Percentiles rank a stretch among this genome's conserved stretches.
Conservation (phyloP, 352 stramenopile genomes). For the Aphanomyces invadans region DNA sequence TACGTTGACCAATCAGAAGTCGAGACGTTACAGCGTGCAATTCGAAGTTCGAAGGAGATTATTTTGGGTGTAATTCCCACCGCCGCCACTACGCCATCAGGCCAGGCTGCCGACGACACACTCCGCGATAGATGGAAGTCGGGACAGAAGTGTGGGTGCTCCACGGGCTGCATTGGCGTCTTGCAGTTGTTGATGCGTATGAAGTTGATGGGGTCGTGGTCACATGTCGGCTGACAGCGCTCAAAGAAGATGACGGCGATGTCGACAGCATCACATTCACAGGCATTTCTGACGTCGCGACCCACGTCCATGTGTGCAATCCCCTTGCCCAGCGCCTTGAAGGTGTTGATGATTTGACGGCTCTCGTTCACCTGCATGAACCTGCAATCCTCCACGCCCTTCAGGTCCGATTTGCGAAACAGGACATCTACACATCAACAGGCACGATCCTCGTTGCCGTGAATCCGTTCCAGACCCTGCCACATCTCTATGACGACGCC, state of each 20-base stretch:
- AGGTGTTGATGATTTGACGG: conserved; percentile 65
- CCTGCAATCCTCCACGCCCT: conserved; percentile 21
- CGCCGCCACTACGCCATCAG: background rate
- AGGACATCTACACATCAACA: conserved; percentile 34
- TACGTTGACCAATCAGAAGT: background rate
- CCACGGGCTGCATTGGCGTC: conserved; percentile 57
- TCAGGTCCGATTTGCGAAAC: conserved; percentile 17
- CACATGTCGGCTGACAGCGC: conserved; percentile 48
- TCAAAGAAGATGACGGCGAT: conserved; percentile 25
- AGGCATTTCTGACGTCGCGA: conserved; percentile 13
- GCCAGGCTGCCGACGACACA: background rate
- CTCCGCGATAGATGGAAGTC: conserved; percentile 45
- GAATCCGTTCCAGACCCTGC: conserved; percentile 47
- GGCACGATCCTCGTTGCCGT: conserved; percentile 45
- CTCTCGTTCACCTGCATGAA: conserved; percentile 23
- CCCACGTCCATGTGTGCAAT: conserved; percentile 37
- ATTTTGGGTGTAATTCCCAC: background rate
- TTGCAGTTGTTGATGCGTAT: conserved; percentile 45
- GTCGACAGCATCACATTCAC: background rate
- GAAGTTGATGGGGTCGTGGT: conserved; percentile 36
- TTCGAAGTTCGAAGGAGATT: conserved; percentile 12
- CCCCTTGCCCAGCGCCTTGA: conserved; percentile 33
- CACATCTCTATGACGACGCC: conserved; percentile 34
- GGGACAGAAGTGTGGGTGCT: conserved; percentile 71
- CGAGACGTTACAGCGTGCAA: background rate